Base-by-base conservation (phyloP, 1,284 basidiomycete species). In the Microbotryomycetes sp. region DNA sequence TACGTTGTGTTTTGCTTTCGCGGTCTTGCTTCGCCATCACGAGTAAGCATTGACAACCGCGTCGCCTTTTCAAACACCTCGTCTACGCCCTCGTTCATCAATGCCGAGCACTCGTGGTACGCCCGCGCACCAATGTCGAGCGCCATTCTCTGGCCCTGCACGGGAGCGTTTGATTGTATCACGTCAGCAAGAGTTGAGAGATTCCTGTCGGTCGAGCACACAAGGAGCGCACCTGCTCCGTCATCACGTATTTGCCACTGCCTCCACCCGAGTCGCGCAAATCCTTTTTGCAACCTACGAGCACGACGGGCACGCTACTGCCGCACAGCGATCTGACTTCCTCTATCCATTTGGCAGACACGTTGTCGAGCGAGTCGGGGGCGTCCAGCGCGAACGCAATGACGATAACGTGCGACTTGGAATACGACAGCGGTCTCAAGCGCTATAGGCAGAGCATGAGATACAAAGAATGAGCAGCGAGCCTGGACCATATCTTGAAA, bases 381-480 rank as follows among this genome's bases (percentile, higher is more conserved):
- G 92, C 92, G 77, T 97, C 94, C 74, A 98, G 86, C 50, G 90
- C 84, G 74, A 94, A 98, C 24, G 92, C 93, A 73, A 98, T 97
- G 67, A 98, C 83, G 75, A 98, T 97, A 73, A 98, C 91, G 77
- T 98, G 94, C 58, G 94, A 94, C 80, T 96, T 91, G 52, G 92
- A 92, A 77, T 97, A 97, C 27, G 91, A 96, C 75, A 98, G 84
- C 30, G 93, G 93, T 67, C 93, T 85, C 73, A 96, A 80, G 66
- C 91, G 87, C 87, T 91, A 73, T 30, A 28, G 54, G 13, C 15
- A n/a, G 26, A 29, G 45, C 11, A 31, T 15, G 28, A 35, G 27
- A 18, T 23, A 13, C 13, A 21, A 27, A 27, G 11, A 46, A 51
- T 24, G 21, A 48, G 35, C 26, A 30, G 9, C n/a, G 28, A 21